Evolutionary conservation across 441 rosid species (phyloP).

Genomic region (Metrosideros polymorpha): DNA sequence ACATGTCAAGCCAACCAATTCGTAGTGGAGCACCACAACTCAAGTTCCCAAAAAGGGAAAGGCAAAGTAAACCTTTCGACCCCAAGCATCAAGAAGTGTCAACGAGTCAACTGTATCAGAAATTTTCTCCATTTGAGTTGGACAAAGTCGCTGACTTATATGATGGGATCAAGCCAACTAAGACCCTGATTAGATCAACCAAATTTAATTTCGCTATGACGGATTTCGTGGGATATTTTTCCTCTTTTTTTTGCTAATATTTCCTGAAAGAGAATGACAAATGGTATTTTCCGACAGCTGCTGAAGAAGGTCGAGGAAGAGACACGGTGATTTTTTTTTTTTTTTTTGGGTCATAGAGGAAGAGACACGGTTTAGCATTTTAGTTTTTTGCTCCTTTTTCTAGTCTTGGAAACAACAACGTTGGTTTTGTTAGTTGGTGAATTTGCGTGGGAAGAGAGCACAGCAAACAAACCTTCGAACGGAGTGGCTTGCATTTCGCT

Average conservation of each 20-base stretch:
- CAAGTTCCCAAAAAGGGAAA: background rate
- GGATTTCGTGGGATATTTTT: background rate
- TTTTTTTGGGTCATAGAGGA: too few species aligned
- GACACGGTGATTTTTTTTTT: too few species aligned
- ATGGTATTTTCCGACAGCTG: background rate
- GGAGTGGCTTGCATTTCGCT: slow-evolving; percentile 32
- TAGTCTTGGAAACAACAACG: background rate
- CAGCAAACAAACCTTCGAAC: background rate
- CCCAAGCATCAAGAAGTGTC: background rate
- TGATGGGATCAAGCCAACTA: background rate
- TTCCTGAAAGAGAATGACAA: background rate
- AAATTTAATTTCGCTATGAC: background rate
- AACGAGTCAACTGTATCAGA: background rate
- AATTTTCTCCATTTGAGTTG: background rate
- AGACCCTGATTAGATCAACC: background rate
- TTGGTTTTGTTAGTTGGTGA: background rate
- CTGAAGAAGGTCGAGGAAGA: background rate
- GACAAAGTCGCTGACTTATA: background rate
- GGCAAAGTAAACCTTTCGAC: background rate
- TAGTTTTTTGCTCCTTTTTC: background rate
- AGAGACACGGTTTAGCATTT: background rate
- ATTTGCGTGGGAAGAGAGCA: background rate
- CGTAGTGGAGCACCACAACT: background rate
- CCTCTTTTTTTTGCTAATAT: background rate
- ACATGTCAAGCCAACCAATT: too few species aligned